Conservation (phyloP, 73 alveolate species). For the Stentor coeruleus region DNA sequence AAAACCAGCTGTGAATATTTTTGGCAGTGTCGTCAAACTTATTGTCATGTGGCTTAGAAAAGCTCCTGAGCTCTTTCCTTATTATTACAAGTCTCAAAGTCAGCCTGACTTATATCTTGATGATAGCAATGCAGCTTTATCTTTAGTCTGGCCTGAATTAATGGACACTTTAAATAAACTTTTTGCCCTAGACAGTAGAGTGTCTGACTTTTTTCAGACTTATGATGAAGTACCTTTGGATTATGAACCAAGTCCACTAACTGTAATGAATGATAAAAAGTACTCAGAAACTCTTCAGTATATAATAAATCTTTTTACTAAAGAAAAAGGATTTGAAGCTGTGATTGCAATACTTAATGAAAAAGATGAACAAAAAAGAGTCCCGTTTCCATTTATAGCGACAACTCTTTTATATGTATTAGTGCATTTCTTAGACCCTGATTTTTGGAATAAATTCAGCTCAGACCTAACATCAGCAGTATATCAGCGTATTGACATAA, state of each 20-base stretch:
- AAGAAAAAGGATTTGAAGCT: slow-evolving; percentile 55
- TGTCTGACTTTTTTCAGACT: slow-evolving; percentile 37
- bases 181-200: slow-evolving; percentile 49
- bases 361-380: slow-evolving; percentile 30
- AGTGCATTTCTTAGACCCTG: slow-evolving; percentile 32
- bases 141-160: slow-evolving; percentile 39
- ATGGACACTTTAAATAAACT: slow-evolving; percentile 49
- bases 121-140: slow-evolving; percentile 54
- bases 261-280: slow-evolving; percentile 7
- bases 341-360: slow-evolving; percentile 30
- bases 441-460: slow-evolving; percentile 31
- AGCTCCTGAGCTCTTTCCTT: slow-evolving; percentile 45
- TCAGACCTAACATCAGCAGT: slow-evolving; percentile 26
- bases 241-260: slow-evolving; percentile 29
- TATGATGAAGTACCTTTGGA: slow-evolving; percentile 38
- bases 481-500: slow-evolving; percentile 31
- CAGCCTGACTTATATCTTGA: slow-evolving; percentile 57
- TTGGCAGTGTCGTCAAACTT: slow-evolving; percentile 34
- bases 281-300: slow-evolving; percentile 35
- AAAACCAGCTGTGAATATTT: slow-evolving; percentile 31
- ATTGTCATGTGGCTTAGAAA: slow-evolving; percentile 48
- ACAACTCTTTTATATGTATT: slow-evolving; percentile 40
- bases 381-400: slow-evolving; percentile 42
- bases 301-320: slow-evolving; percentile 46
- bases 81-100: slow-evolving; percentile 32